Conservation (phyloP, 768 basidiomycete genomes). For the Rickenella mellea region DNA sequence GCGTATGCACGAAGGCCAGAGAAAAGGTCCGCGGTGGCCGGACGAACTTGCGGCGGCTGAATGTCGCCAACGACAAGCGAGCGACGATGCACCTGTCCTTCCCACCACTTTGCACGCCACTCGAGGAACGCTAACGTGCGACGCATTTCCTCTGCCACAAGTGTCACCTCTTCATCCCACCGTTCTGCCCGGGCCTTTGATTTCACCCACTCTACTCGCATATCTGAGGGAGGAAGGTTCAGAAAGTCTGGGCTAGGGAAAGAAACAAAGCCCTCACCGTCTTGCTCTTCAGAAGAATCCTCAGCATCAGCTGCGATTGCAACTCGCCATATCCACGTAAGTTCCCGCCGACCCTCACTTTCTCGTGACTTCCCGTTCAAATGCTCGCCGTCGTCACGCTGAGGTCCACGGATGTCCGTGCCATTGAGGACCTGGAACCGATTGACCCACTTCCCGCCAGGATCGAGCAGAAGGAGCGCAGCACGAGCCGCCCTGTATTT, state of each 20-base stretch:
- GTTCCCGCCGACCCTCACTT: background rate
- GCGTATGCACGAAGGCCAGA: background rate
- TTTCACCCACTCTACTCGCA: conserved; percentile 12
- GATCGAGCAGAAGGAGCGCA: background rate
- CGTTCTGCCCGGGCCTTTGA: conserved; percentile 7
- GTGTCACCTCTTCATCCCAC: conserved; percentile 14
- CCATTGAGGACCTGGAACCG: too few species aligned
- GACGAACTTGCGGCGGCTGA: too few species aligned
- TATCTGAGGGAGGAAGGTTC: background rate
- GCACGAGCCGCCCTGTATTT: background rate
- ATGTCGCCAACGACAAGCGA: too few species aligned
- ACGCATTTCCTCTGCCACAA: conserved; percentile 18
- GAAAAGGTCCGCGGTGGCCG: conserved; percentile 1
- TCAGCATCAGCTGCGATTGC: background rate
- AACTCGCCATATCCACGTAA: background rate
- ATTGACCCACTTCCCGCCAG: background rate
- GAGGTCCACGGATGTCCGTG: too few species aligned
- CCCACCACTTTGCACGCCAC: conserved; percentile 13
- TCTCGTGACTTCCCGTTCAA: background rate
- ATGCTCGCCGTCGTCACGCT: background rate
- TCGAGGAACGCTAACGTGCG: conserved; percentile 6
- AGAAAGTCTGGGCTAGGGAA: background rate
- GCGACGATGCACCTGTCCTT: too few species aligned
- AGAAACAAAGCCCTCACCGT: background rate
- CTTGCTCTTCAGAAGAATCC: background rate